Conservation (phyloP, 2,329 filamentous ascomycete species). For the Fusarium solani-melongenae region DNA sequence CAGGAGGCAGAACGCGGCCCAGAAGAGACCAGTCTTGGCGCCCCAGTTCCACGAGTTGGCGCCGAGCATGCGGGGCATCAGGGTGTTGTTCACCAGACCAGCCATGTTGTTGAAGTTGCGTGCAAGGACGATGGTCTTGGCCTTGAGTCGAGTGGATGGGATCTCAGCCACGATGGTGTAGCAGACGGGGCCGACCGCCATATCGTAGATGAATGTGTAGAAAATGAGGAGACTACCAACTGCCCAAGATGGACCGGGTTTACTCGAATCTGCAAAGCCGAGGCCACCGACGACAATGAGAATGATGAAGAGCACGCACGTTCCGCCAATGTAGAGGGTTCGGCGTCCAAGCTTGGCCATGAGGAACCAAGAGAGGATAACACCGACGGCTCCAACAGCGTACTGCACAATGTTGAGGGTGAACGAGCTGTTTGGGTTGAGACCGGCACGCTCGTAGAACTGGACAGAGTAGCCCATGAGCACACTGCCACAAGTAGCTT, state of each 20-base stretch:
- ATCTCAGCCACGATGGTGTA: constrained; percentile 80
- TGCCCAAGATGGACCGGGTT: constrained; percentile 56
- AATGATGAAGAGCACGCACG: constrained; percentile 58
- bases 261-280: constrained; percentile 62
- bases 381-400: constrained; percentile 57
- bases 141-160: constrained; percentile 57
- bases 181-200: constrained; percentile 67
- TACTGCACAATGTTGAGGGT: constrained; percentile 55
- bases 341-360: constrained; percentile 57
- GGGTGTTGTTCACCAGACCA: constrained; percentile 58
- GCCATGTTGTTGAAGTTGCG: constrained; percentile 60
- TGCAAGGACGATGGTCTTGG: constrained; percentile 58
- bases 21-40: constrained; percentile 61
- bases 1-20: constrained; percentile 52
- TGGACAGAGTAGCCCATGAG: constrained; percentile 69
- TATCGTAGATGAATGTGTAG: constrained; percentile 56
- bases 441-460: constrained; percentile 57
- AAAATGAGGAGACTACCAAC: constrained; percentile 58
- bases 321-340: constrained; percentile 56
- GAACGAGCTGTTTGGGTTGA: constrained; percentile 49
- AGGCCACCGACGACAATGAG: constrained; percentile 57
- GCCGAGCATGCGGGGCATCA: constrained; percentile 58
- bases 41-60: constrained; percentile 58
- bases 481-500: constrained; percentile 52
- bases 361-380: constrained; percentile 57